These are phyloP conservation scores for Inonotus obliquus DNA, from an alignment of 1,284 basidiomycete species.

Conservation along the genomic window DNA sequence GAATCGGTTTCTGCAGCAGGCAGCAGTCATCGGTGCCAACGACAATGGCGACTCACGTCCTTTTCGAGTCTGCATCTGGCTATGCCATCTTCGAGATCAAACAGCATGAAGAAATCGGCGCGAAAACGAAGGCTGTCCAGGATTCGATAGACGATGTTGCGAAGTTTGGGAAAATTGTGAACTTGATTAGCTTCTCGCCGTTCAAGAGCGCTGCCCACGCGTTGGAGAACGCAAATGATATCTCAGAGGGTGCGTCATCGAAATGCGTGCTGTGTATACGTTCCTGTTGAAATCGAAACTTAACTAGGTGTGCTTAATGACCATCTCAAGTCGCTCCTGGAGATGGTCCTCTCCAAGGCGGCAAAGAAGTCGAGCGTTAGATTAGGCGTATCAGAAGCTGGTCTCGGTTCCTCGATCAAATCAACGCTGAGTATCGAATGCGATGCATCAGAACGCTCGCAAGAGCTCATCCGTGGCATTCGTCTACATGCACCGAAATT, in stretches of 20 bases:
- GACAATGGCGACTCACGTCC: constrained; percentile 77
- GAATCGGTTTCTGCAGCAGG: background rate
- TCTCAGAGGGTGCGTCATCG: constrained; percentile 80
- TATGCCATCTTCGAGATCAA: constrained; percentile 93
- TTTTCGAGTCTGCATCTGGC: constrained; percentile 94
- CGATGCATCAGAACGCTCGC: constrained; percentile 82
- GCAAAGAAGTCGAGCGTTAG: constrained; percentile 80
- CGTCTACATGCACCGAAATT: constrained; percentile 91
- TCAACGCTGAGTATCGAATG: constrained; percentile 75
- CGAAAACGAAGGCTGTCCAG: constrained; percentile 80
- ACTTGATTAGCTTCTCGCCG: constrained; percentile 87
- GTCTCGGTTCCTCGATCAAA: constrained; percentile 81
- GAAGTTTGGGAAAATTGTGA: constrained; percentile 94
- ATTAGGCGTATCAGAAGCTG: constrained; percentile 81
- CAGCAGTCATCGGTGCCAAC: background rate
- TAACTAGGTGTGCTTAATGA: constrained; percentile 78
- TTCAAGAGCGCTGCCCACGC: constrained; percentile 96
- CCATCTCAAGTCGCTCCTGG: constrained; percentile 82
- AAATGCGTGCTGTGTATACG: constrained; percentile 5
- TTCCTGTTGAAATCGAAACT: background rate
- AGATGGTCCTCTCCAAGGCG: constrained; percentile 81
- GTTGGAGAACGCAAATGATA: constrained; percentile 93
- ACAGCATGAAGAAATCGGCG: constrained; percentile 86
- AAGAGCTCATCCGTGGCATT: constrained; percentile 91
- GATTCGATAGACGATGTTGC: constrained; percentile 82